Conservation (phyloP, 768 basidiomycete species). For the Cubamyces sp. region DNA sequence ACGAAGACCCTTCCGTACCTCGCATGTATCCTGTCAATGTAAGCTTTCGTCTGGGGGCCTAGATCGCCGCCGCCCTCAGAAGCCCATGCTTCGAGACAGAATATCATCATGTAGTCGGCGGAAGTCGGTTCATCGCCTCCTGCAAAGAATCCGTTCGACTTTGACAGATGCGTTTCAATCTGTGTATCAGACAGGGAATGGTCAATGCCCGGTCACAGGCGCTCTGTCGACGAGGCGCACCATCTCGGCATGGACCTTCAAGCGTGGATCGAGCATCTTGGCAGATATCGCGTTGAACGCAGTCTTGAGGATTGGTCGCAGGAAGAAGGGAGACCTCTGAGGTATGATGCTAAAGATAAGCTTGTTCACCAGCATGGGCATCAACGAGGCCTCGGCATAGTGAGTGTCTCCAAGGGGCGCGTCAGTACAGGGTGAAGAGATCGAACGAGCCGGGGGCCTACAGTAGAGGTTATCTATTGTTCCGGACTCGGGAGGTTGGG, state of each 20-base stretch:
- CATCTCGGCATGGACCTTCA: slow-evolving; percentile 33
- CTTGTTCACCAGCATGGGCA: slow-evolving; percentile 40
- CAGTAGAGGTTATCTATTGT: slow-evolving; percentile 37
- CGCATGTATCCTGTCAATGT: slow-evolving; percentile 42
- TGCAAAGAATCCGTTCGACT: slow-evolving; percentile 37
- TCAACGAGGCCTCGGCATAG: slow-evolving; percentile 41
- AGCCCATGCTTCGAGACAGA: slow-evolving; percentile 39
- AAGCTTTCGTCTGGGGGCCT: slow-evolving; percentile 43
- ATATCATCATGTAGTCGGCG: slow-evolving; percentile 51
- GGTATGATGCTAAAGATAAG: slow-evolving; percentile 38
- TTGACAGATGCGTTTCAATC: slow-evolving; percentile 45
- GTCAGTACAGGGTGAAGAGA: neutral
- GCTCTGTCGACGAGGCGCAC: slow-evolving; percentile 21
- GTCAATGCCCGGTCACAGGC: neutral
- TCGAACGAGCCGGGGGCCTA: slow-evolving; percentile 13
- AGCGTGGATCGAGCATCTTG: slow-evolving; percentile 32
- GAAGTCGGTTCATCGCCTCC: slow-evolving; percentile 44
- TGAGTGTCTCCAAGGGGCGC: slow-evolving; percentile 31
- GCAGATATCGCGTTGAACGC: slow-evolving; percentile 25
- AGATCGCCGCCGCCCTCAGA: slow-evolving; percentile 24
- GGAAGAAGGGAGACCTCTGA: slow-evolving; percentile 35
- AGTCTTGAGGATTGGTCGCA: slow-evolving; percentile 34
- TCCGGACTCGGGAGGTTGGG: slow-evolving; percentile 31
- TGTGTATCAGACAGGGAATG: slow-evolving; percentile 18
- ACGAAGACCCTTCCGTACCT: slow-evolving; percentile 32